phyloP scores from a whole-genome alignment of 1,139 yeast genomes.

The Blastobotrys capitulatus region DNA sequence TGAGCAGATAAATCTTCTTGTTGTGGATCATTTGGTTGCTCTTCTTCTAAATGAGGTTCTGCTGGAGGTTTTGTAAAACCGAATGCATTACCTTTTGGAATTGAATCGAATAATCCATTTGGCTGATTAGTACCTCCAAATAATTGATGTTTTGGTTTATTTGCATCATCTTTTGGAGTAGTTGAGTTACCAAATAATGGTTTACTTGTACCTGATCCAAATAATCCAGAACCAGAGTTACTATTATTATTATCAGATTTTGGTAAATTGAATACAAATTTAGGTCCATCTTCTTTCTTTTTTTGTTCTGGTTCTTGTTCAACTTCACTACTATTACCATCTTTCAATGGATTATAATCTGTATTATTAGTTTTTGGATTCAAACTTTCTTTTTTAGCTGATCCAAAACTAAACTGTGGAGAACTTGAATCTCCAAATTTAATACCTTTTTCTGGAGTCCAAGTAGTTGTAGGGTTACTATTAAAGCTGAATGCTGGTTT shows the following conservation, averaged over 20 bases:
- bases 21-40: constrained; percentile 3
- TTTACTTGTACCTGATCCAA: background rate
- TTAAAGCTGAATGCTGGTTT: constrained; percentile 15
- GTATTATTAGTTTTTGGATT: background rate
- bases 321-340: background rate
- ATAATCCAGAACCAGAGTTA: background rate
- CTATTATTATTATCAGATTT: background rate
- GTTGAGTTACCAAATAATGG: background rate
- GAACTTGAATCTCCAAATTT: constrained; percentile 27
- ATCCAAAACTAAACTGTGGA: constrained; percentile 10
- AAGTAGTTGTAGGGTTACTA: constrained; percentile 13
- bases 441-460: constrained; percentile 35
- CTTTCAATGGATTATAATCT: background rate
- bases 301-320: background rate
- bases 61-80: constrained; percentile 12
- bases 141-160: background rate
- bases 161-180: background rate
- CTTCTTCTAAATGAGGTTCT: constrained; percentile 15
- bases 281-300: background rate
- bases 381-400: background rate
- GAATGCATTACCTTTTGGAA: background rate
- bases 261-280: background rate
- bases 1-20: constrained; percentile 27
- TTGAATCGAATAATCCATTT: constrained; percentile 1
- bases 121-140: background rate